Conservation (phyloP, 805 yeast species). For the Zygosaccharomyces pseudorouxii region DNA sequence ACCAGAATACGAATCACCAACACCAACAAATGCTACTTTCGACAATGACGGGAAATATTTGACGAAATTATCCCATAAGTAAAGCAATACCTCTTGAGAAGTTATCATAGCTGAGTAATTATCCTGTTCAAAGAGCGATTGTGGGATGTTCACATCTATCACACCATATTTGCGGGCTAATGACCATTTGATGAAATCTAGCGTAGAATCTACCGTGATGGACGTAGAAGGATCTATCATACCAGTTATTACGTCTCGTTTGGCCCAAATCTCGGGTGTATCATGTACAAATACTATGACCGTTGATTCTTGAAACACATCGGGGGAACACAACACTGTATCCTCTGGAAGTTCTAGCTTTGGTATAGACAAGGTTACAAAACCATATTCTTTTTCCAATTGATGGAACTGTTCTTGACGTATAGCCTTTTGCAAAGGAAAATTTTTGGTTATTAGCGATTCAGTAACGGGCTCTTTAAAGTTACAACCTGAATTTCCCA, state of each 20-base stretch:
- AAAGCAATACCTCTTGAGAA: constrained; percentile 71
- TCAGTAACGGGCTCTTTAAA: constrained; percentile 35
- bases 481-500: constrained; percentile 48
- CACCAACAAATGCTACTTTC: constrained; percentile 74
- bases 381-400: constrained; percentile 49
- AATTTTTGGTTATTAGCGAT: constrained; percentile 38
- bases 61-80: constrained; percentile 88
- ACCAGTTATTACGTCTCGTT: constrained; percentile 74
- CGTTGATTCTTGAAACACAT: constrained; percentile 61
- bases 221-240: constrained; percentile 67
- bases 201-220: constrained; percentile 69
- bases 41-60: constrained; percentile 62
- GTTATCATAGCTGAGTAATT: constrained; percentile 58
- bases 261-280: constrained; percentile 90
- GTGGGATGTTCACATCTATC: constrained; percentile 79
- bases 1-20: constrained; percentile 86
- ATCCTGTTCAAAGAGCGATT: constrained; percentile 42
- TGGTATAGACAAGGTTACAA: constrained; percentile 64
- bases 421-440: constrained; percentile 64
- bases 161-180: constrained; percentile 60
- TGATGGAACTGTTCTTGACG: constrained; percentile 63
- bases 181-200: constrained; percentile 68
- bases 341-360: constrained; percentile 35
- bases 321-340: constrained; percentile 51
- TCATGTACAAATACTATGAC: constrained; percentile 77